phyloP scores from a whole-genome alignment of 2,329 filamentous ascomycete genomes.

The Pyrenophora seminiperda region DNA sequence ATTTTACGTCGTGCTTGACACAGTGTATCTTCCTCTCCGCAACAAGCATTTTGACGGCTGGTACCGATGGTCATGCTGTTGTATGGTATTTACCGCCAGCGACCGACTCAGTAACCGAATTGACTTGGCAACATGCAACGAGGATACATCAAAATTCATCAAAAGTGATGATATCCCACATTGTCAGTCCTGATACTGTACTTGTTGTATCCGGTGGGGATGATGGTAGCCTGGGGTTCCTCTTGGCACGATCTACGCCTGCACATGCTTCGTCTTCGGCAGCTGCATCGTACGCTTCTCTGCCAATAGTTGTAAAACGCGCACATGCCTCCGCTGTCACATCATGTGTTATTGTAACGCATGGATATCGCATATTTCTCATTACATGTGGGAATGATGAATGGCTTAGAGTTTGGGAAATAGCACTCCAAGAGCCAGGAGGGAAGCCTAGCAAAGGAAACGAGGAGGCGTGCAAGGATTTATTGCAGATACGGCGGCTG shows the following conservation, averaged over 20 bases:
- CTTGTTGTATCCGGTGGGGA: conserved; percentile 80
- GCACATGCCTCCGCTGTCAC: conserved; percentile 78
- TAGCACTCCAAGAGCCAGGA: conserved; percentile 21
- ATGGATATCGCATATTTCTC: conserved; percentile 22
- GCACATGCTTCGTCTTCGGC: conserved; percentile 14
- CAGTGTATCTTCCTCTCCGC: conserved; percentile 57
- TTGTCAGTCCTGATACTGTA: conserved; percentile 42
- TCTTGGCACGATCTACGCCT: conserved; percentile 24
- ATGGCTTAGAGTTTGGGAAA: conserved; percentile 54
- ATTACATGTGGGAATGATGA: conserved; percentile 55
- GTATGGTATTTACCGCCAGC: conserved; percentile 58
- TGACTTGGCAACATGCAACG: conserved; percentile 31
- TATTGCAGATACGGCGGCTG: conserved; percentile 39
- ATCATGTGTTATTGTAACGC: conserved; percentile 51
- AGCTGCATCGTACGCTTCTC: conserved; percentile 18
- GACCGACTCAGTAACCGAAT: conserved; percentile 30
- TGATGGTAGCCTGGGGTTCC: conserved; percentile 74
- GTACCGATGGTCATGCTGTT: conserved; percentile 79
- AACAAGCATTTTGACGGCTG: conserved; percentile 65
- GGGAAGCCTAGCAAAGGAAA: not conserved
- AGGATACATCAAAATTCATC: conserved; percentile 79
- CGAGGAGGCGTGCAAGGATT: conserved; percentile 2
- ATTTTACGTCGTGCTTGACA: conserved; percentile 69
- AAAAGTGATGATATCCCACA: conserved; percentile 59
- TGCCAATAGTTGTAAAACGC: conserved; percentile 54